Evolutionary conservation across 768 basidiomycete species (phyloP).

Genomic region (Boletus reticuloceps): DNA sequence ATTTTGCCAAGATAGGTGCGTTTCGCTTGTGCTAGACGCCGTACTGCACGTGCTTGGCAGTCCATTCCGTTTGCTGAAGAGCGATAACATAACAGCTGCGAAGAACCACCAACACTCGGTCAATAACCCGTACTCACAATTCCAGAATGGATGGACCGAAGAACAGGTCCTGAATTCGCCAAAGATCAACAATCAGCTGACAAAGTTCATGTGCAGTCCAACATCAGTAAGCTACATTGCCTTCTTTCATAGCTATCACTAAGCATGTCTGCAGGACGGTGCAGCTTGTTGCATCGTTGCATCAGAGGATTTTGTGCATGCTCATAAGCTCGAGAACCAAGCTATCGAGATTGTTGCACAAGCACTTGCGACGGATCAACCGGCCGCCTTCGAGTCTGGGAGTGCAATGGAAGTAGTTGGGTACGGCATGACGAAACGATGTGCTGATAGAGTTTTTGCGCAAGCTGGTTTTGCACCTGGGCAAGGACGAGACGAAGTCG

Average conservation of each 20-base stretch:
- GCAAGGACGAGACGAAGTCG: conserved; percentile 66
- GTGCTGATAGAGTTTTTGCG: conserved; percentile 66
- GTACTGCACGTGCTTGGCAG: background rate
- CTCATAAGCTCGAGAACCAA: conserved; percentile 75
- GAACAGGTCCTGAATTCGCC: conserved; percentile 66
- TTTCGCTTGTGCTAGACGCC: background rate
- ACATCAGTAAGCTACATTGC: conserved; percentile 52
- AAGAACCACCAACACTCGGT: conserved; percentile 84
- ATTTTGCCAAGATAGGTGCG: conserved; percentile 76
- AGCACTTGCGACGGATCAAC: conserved; percentile 63
- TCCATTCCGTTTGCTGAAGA: conserved; percentile 1
- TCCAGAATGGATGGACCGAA: conserved; percentile 72
- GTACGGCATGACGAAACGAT: conserved; percentile 68
- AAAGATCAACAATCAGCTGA: conserved; percentile 70
- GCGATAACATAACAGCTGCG: conserved; percentile 46
- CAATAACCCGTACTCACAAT: conserved; percentile 86
- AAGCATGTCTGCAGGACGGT: conserved; percentile 49
- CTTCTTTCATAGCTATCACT: background rate
- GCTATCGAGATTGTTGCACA: conserved; percentile 79
- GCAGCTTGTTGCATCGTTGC: conserved; percentile 76
- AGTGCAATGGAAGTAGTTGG: conserved; percentile 84
- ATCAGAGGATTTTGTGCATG: conserved; percentile 74
- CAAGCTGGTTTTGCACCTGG: conserved; percentile 68
- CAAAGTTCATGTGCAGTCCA: conserved; percentile 86
- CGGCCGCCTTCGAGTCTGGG: conserved; percentile 58